Conservation (phyloP, 176 grass and related monocot species). For the Eleusine indica region DNA sequence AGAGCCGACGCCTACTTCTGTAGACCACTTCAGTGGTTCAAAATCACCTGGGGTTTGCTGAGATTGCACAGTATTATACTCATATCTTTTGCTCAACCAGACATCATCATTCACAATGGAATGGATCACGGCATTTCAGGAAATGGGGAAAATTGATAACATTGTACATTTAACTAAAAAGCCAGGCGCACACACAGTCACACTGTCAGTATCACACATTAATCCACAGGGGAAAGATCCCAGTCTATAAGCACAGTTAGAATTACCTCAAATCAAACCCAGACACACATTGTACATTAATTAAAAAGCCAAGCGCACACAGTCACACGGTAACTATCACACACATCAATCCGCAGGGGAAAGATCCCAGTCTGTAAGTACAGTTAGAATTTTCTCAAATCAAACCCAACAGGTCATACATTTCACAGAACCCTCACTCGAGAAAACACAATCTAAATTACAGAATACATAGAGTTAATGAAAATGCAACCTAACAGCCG, state of each 20-base stretch:
- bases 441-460: constrained; percentile 44
- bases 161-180: constrained; percentile 11
- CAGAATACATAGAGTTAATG: constrained; percentile 19
- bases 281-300: constrained; percentile 11
- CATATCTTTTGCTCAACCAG: neutral
- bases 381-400: constrained; percentile 49
- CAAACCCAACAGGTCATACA: constrained; percentile 44
- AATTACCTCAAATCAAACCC: neutral
- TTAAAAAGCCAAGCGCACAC: neutral
- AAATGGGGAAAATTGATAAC: neutral
- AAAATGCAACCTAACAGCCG: constrained; percentile 38
- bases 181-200: neutral
- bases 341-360: constrained; percentile 12
- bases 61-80: neutral
- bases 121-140: neutral
- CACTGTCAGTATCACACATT: constrained; percentile 24
- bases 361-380: neutral
- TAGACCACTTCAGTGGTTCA: neutral
- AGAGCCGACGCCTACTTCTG: neutral
- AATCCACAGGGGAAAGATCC: constrained; percentile 19
- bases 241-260: constrained; percentile 34
- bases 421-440: constrained; percentile 8
- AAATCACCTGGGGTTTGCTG: neutral
- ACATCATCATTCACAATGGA: neutral
- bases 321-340: constrained; percentile 23